Evolutionary conservation across 2,329 filamentous ascomycete genomes (phyloP), one percentile per base, ranked within the genome.

Genomic region (Curvularia sp.): DNA sequence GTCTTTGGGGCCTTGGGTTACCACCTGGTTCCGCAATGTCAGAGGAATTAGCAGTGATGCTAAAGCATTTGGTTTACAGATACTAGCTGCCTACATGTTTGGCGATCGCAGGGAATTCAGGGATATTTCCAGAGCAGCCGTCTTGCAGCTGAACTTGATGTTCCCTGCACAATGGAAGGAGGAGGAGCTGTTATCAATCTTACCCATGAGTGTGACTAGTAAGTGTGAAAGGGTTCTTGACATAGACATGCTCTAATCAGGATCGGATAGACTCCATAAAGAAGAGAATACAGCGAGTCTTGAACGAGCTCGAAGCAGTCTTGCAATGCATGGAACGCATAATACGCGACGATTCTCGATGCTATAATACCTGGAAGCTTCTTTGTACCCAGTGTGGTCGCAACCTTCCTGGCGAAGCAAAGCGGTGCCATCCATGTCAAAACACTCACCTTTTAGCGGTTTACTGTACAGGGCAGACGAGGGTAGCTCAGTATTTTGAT

Each of bases 11-110:
- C 46, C 53, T 10, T 61, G 49, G 53, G 22, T 53, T 22, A n/a
- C 53, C 13, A 13, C 35, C 15, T 61, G 53, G 58, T 57, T 61
- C 39, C 18, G 35, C 38, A 30, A 57, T 38, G 18, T 47, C 4
- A 46, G 35, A 38, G 35, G 38, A 4, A n/a, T 8, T 10, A 24
- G 22, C 10, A 15, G 24, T 20, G n/a, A 33, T 28, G 7, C 43
- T 44, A 10, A 41, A 38, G 42, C 50, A 33, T 31, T 53, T 28
- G 46, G 58, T 8, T 61, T 61, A 10, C 22, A 38, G n/a, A 48
- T 61, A 43, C 39, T 61, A 26, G 58, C 58, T 47, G 50, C 58
- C 12, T 57, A 55, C 22, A 33, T 55, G 33, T 57, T 61, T 39
- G 49, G 54, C 13, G 44, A 49, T 46, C 10, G 22, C 3, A 39